Conservation (phyloP, 78 protist species). For the Planoprotostelium fungivorum region DNA sequence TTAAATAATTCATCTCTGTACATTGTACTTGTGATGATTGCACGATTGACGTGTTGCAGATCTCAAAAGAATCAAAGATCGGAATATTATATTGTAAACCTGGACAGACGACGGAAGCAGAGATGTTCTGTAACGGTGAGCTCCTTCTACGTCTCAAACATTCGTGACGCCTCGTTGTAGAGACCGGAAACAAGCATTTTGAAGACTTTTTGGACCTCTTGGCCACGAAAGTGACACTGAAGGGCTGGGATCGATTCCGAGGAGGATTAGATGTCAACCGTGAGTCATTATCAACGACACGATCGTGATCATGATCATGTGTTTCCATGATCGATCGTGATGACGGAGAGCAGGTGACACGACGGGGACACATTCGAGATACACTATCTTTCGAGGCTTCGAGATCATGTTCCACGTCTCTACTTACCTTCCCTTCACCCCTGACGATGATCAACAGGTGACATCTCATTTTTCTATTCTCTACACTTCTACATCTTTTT, state of each 20-base stretch:
- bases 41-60: too few relatives aligned
- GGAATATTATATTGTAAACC: conserved; percentile 33
- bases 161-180: neutral
- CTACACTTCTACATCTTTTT: too few relatives aligned
- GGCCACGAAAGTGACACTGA: conserved; percentile 40
- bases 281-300: conserved; percentile 6
- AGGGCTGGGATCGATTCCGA: conserved; percentile 34
- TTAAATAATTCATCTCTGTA: too few relatives aligned
- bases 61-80: conserved; percentile 22
- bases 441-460: conserved; percentile 64
- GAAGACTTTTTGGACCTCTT: conserved; percentile 34
- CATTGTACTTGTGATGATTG: too few relatives aligned
- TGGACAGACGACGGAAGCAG: conserved; percentile 23
- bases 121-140: conserved; percentile 17
- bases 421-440: conserved; percentile 64
- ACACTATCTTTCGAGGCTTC: conserved; percentile 19
- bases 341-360: conserved; percentile 8
- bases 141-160: too few relatives aligned
- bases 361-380: conserved; percentile 67
- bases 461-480: too few relatives aligned
- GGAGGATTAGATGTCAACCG: conserved; percentile 60
- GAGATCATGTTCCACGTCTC: conserved; percentile 84
- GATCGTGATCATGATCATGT: too few relatives aligned
- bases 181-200: conserved; percentile 24
- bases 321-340: neutral